phyloP scores from a whole-genome alignment of 2,329 filamentous ascomycete genomes.

The Immersiporthe knoxdaviesiana region DNA sequence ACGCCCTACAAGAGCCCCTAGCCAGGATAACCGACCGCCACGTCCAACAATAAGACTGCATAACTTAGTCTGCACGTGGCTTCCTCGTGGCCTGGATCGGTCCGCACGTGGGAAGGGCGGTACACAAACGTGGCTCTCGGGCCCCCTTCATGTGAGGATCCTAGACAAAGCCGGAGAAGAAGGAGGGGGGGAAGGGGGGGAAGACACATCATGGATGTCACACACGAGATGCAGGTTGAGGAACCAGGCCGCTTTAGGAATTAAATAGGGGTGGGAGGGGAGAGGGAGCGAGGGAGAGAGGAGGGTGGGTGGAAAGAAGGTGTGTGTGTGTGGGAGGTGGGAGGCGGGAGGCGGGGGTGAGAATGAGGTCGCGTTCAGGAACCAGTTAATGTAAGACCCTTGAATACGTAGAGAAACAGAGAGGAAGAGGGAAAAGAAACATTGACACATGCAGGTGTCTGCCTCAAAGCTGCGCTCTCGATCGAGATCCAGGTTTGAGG shows the following conservation, averaged over 20 bases:
- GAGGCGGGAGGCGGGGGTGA: too few relatives aligned
- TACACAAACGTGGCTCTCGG: conserved; percentile 14
- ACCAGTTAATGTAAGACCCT: not conserved
- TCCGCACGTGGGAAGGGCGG: conserved; percentile 14
- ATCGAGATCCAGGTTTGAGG: not conserved
- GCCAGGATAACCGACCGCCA: conserved; percentile 34
- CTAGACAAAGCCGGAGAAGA: conserved; percentile 13
- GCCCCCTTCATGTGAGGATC: not conserved
- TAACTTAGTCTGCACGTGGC: conserved; percentile 25
- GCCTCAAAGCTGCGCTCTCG: not conserved
- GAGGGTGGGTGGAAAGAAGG: not conserved
- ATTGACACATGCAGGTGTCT: not conserved
- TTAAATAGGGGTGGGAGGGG: not conserved
- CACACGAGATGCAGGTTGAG: conserved; percentile 18
- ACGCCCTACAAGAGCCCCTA: conserved; percentile 17
- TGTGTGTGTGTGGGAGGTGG: too few relatives aligned
- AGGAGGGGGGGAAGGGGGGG: not conserved
- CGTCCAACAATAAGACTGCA: conserved; percentile 30
- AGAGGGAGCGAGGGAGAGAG: too few relatives aligned
- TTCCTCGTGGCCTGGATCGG: conserved; percentile 27
- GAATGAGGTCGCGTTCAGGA: not conserved
- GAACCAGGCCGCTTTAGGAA: not conserved
- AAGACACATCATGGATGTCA: conserved; percentile 15
- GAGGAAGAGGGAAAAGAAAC: not conserved
- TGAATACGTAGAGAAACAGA: not conserved